Conservation (phyloP, 2,329 filamentous ascomycete species). For the Phaeophleospora eucalypticola region DNA sequence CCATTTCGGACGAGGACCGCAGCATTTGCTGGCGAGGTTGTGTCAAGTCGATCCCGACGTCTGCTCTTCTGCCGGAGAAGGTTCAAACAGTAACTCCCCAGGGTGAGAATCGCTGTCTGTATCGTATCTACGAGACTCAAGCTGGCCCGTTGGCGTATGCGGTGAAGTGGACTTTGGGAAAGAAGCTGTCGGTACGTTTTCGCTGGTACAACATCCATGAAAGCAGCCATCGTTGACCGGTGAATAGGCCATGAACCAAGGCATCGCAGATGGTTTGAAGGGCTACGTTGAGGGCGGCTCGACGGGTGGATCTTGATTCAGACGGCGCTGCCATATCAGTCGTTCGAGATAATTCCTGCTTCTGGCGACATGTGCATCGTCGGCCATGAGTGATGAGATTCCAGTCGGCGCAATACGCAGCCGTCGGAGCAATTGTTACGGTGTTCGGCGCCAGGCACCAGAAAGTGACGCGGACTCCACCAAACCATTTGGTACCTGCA, state of each 20-base stretch:
- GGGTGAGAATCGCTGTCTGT: conserved; percentile 8
- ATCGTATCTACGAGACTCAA: conserved; percentile 11
- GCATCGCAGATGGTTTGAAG: conserved; percentile 13
- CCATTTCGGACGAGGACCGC: conserved; percentile 1
- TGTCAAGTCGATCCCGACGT: conserved; percentile 1
- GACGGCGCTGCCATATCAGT: no score
- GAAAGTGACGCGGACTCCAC: neutral
- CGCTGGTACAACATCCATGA: no score
- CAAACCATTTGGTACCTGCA: neutral
- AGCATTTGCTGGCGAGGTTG: conserved; percentile 9
- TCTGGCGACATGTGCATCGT: neutral
- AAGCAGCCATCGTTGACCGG: no score
- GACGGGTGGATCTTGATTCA: neutral
- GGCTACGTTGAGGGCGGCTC: conserved; percentile 3
- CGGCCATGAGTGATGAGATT: neutral
- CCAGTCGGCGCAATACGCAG: neutral
- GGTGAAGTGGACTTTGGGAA: conserved; percentile 7
- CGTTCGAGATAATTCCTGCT: no score
- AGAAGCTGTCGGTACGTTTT: neutral
- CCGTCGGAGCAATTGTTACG: neutral
- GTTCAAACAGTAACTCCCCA: conserved; percentile 9
- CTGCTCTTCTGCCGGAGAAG: conserved; percentile 8
- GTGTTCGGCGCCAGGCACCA: neutral
- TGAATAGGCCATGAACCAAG: conserved; percentile 4
- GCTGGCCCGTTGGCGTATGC: conserved; percentile 7